Evolutionary conservation across 768 basidiomycete species (phyloP).

Genomic region (Cyathus striatus): DNA sequence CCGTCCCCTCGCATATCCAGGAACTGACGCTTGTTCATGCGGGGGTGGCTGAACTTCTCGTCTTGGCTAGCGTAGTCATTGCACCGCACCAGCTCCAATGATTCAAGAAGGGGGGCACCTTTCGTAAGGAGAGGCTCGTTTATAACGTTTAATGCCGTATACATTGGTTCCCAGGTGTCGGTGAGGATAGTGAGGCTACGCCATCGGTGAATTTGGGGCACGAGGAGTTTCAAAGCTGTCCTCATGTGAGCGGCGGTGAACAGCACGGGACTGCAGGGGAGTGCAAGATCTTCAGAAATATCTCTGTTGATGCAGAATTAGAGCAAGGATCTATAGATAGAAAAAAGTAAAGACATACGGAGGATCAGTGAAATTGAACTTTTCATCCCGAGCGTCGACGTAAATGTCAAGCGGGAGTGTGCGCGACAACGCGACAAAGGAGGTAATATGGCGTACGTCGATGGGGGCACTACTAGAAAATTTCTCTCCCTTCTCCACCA

Average conservation of each 20-base stretch:
- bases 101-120: constrained; percentile 41
- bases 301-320: no score
- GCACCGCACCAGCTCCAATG: constrained; percentile 53
- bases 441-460: constrained; percentile 30
- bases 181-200: constrained; percentile 48
- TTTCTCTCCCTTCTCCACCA: constrained; percentile 5
- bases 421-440: constrained; percentile 42
- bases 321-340: constrained; percentile 1
- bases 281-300: constrained; percentile 22
- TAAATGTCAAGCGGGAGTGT: constrained; percentile 48
- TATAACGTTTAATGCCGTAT: constrained; percentile 40
- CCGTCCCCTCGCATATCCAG: constrained; percentile 21
- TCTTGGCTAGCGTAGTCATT: constrained; percentile 50
- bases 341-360: constrained; percentile 26
- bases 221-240: constrained; percentile 38
- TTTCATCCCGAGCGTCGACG: constrained; percentile 52
- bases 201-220: constrained; percentile 49
- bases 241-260: constrained; percentile 42
- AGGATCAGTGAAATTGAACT: constrained; percentile 52
- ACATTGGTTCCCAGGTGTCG: constrained; percentile 57
- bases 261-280: no score
- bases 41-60: constrained; percentile 35
- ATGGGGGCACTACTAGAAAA: constrained; percentile 9
- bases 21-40: constrained; percentile 29
- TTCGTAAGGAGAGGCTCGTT: constrained; percentile 26